Evolutionary conservation across 2,329 filamentous ascomycete genomes (phyloP).

Genomic region (Talaromyces sp.): DNA sequence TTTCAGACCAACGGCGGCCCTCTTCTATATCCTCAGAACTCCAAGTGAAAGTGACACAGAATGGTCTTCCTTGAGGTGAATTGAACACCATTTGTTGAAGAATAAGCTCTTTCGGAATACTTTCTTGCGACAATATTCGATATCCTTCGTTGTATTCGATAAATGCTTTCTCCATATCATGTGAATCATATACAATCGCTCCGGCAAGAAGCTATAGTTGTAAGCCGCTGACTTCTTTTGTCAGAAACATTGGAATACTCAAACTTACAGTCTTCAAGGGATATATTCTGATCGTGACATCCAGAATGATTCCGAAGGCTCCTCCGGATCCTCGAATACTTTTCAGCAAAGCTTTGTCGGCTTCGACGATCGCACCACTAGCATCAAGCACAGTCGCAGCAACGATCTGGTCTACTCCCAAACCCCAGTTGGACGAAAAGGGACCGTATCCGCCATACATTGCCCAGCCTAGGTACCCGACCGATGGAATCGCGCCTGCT

Average conservation of each 20-base stretch:
- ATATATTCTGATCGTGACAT: conserved; percentile 44
- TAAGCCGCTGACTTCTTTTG: conserved; percentile 23
- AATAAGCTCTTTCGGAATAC: conserved; percentile 24
- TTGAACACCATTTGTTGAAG: conserved; percentile 30
- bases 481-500: conserved; percentile 25
- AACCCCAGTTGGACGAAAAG: conserved; percentile 31
- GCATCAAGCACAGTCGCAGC: conserved; percentile 42
- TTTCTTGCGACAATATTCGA: conserved; percentile 15
- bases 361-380: conserved; percentile 38
- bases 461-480: conserved; percentile 42
- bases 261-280: conserved; percentile 14
- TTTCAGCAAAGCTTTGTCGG: conserved; percentile 38
- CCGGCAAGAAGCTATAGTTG: conserved; percentile 26
- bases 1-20: conserved; percentile 31
- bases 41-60: conserved; percentile 35
- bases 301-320: conserved; percentile 42
- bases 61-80: conserved; percentile 30
- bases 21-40: conserved; percentile 32
- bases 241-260: background rate
- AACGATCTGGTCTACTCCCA: conserved; percentile 44
- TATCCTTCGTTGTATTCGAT: conserved; percentile 27
- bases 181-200: conserved; percentile 34
- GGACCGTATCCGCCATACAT: conserved; percentile 41
- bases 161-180: conserved; percentile 29
- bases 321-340: conserved; percentile 45